Percentiles rank a stretch among this genome's conserved stretches.
Conservation (phyloP, 2,329 filamentous ascomycete genomes). For the Ascochyta rabiei region DNA sequence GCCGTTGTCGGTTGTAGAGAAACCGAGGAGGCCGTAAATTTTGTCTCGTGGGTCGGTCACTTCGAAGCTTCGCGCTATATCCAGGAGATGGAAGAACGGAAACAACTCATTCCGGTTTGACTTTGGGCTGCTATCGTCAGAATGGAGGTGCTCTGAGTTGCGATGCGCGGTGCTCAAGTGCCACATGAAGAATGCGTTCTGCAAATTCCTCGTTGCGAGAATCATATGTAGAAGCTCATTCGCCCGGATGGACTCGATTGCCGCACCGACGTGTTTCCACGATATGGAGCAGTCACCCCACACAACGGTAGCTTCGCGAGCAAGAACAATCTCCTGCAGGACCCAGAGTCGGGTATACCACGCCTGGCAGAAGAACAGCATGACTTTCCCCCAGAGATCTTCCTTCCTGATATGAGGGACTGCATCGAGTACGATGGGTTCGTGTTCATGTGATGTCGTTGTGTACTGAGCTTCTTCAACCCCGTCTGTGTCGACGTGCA, state of each 20-base stretch:
- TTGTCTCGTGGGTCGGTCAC: constrained; percentile 25
- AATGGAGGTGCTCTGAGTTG: neutral
- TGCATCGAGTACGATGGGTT: neutral
- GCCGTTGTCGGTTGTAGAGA: constrained; percentile 3
- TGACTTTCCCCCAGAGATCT: neutral
- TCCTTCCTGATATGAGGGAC: neutral
- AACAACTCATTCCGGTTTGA: neutral
- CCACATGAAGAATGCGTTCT: constrained; percentile 25
- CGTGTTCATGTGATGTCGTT: neutral
- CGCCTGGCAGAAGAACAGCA: constrained; percentile 6
- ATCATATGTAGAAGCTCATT: neutral
- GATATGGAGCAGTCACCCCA: constrained; percentile 19
- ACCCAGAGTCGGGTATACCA: constrained; percentile 18
- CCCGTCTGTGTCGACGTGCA: neutral
- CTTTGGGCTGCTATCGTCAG: neutral
- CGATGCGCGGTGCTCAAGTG: neutral
- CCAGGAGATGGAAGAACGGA: constrained; percentile 23
- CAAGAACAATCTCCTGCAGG: constrained; percentile 20
- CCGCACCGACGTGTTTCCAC: constrained; percentile 16
- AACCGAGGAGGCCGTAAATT: constrained; percentile 24
- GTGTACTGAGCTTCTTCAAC: neutral
- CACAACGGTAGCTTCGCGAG: constrained; percentile 15
- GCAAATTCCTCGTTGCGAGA: constrained; percentile 12
- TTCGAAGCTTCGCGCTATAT: constrained; percentile 21
- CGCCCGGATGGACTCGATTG: constrained; percentile 12